phyloP scores from a whole-genome alignment of 2,329 filamentous ascomycete genomes.

The Stagonosporopsis chrysanthemi region DNA sequence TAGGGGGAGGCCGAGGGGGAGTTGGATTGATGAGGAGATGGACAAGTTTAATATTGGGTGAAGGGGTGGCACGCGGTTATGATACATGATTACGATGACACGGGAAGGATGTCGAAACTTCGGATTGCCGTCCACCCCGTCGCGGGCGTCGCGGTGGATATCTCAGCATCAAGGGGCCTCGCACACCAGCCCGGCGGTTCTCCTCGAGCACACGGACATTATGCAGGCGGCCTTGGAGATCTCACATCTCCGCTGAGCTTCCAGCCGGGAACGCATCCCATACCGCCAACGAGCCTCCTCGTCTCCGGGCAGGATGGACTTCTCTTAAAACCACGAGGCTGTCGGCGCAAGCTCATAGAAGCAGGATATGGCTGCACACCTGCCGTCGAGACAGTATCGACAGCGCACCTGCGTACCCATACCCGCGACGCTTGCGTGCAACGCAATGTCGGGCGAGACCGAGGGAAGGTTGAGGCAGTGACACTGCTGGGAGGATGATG shows the following conservation, averaged over 20 bases:
- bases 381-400: neutral
- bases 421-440: neutral
- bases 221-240: neutral
- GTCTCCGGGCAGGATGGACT: too few species aligned
- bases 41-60: slow-evolving; percentile 44
- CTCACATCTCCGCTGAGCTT: neutral
- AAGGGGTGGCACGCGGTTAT: slow-evolving; percentile 1
- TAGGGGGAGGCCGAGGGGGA: slow-evolving; percentile 21
- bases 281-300: too few species aligned
- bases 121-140: neutral
- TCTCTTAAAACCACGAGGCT: too few species aligned
- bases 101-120: neutral
- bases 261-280: too few species aligned
- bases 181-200: neutral
- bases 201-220: too few species aligned
- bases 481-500: neutral
- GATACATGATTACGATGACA: neutral
- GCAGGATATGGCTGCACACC: neutral
- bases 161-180: too few species aligned
- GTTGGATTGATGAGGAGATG: slow-evolving; percentile 48
- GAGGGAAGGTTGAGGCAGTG: neutral
- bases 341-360: too few species aligned
- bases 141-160: neutral
- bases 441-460: neutral
- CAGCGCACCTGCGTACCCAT: neutral